Percentiles rank a stretch among this genome's conserved stretches.
Evolutionary conservation across 2,329 filamentous ascomycete genomes (phyloP).

Genomic region (Aureobasidium vineae): DNA sequence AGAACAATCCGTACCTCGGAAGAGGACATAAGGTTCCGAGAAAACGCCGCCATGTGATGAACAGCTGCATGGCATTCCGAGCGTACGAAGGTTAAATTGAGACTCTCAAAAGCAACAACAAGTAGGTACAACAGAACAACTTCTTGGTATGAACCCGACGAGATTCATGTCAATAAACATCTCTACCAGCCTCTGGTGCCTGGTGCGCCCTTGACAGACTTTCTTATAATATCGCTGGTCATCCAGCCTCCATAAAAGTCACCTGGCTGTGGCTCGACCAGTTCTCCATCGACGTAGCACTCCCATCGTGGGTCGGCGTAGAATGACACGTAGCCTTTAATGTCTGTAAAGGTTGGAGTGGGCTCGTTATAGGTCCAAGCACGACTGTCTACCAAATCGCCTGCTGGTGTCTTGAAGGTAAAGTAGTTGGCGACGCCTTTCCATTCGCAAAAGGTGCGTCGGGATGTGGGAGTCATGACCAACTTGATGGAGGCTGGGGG

Average conservation of each 20-base stretch:
- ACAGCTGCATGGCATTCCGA: neutral
- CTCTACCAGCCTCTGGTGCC: slow-evolving; percentile 40
- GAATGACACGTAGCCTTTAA: slow-evolving; percentile 59
- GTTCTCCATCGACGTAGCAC: slow-evolving; percentile 61
- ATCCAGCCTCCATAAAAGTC: slow-evolving; percentile 67
- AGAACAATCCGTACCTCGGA: neutral
- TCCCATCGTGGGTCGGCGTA: slow-evolving; percentile 60
- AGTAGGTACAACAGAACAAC: neutral
- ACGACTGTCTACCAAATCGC: slow-evolving; percentile 49
- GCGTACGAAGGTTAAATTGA: neutral
- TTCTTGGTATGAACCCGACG: neutral
- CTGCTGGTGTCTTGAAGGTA: slow-evolving; percentile 46
- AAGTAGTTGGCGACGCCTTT: slow-evolving; percentile 62
- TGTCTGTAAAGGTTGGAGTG: slow-evolving; percentile 51
- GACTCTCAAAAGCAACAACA: neutral
- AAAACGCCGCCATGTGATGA: neutral
- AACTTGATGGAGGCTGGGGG: slow-evolving; percentile 52
- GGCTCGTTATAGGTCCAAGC: slow-evolving; percentile 61
- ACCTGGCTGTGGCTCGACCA: slow-evolving; percentile 55
- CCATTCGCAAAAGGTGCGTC: slow-evolving; percentile 58
- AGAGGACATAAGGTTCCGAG: neutral
- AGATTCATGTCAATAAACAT: neutral
- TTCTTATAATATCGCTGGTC: slow-evolving; percentile 58
- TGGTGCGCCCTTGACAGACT: slow-evolving; percentile 48
- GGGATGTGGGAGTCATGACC: slow-evolving; percentile 48